Conservation (phyloP, 805 yeast species). For the Naumovozyma baii region DNA sequence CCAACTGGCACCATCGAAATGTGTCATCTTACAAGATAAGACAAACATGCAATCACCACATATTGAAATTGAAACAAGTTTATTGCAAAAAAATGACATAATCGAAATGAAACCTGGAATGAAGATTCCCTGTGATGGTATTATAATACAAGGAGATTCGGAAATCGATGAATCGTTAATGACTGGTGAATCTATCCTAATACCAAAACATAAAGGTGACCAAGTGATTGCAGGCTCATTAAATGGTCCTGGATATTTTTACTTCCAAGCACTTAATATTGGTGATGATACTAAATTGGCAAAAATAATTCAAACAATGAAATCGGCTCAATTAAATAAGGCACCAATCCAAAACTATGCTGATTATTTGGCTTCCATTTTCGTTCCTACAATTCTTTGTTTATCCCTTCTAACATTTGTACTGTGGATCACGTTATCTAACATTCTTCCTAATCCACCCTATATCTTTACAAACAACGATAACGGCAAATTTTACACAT, state of each 20-base stretch:
- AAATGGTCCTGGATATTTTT: constrained; percentile 67
- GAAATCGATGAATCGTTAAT: constrained; percentile 83
- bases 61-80: constrained; percentile 56
- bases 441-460: constrained; percentile 36
- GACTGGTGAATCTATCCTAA: constrained; percentile 85
- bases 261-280: constrained; percentile 55
- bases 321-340: constrained; percentile 76
- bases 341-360: constrained; percentile 90
- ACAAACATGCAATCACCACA: constrained; percentile 11
- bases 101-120: constrained; percentile 77
- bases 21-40: constrained; percentile 41
- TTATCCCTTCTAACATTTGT: constrained; percentile 60
- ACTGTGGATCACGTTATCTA: constrained; percentile 42
- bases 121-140: constrained; percentile 87
- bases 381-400: constrained; percentile 65
- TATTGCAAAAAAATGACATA: constrained; percentile 68
- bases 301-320: constrained; percentile 77
- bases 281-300: constrained; percentile 82
- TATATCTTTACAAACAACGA: constrained; percentile 33
- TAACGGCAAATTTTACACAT: constrained; percentile 53
- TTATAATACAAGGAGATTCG: constrained; percentile 63
- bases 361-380: constrained; percentile 72
- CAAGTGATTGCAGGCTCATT: constrained; percentile 82
- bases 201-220: constrained; percentile 51
- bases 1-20: constrained; percentile 69